A percentile compares a stretch with the other conserved stretches of the same genome.
Evolutionary conservation across 1,284 basidiomycete genomes (phyloP).

Genomic region (Amylostereum chailletii): DNA sequence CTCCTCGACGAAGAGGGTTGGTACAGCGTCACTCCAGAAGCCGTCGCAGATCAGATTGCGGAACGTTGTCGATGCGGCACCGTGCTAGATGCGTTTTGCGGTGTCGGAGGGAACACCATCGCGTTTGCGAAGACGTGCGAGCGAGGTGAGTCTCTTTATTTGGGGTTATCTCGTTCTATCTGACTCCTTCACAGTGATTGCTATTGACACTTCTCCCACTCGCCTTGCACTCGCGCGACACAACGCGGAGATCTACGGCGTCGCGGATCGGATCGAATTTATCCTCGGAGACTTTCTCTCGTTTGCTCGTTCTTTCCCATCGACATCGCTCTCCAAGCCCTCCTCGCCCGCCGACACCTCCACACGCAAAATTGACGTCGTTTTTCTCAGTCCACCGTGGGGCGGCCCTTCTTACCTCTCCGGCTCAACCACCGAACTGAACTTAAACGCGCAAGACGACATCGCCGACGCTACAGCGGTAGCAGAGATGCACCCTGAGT

Average conservation of each 20-base stretch:
- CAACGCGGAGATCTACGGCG: conserved; percentile 90
- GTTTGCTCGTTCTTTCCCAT: conserved; percentile 52
- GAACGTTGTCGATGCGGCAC: conserved; percentile 81
- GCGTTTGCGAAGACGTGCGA: conserved; percentile 95
- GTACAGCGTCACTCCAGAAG: conserved; percentile 96
- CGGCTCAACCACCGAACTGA: conserved; percentile 17
- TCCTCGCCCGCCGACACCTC: conserved; percentile 1
- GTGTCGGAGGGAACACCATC: conserved; percentile 96
- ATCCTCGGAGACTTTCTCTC: conserved; percentile 81
- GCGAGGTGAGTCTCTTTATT: conserved; percentile 46
- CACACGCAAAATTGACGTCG: conserved; percentile 61
- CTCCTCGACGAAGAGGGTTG: conserved; percentile 86
- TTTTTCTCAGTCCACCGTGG: conserved; percentile 93
- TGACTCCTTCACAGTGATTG: conserved; percentile 59
- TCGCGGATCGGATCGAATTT: conserved; percentile 91
- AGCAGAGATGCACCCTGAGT: conserved; percentile 39
- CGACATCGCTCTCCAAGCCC: conserved; percentile 2
- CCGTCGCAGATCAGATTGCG: conserved; percentile 86
- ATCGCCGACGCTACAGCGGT: conserved; percentile 3
- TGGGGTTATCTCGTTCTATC: not conserved
- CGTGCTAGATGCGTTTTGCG: conserved; percentile 91
- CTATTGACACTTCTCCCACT: conserved; percentile 80
- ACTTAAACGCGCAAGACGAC: conserved; percentile 9
- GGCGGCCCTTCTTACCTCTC: conserved; percentile 73
- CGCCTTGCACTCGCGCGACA: conserved; percentile 84